phyloP scores from a whole-genome alignment of 2,329 filamentous ascomycete species.

The Xylaria sp. region DNA sequence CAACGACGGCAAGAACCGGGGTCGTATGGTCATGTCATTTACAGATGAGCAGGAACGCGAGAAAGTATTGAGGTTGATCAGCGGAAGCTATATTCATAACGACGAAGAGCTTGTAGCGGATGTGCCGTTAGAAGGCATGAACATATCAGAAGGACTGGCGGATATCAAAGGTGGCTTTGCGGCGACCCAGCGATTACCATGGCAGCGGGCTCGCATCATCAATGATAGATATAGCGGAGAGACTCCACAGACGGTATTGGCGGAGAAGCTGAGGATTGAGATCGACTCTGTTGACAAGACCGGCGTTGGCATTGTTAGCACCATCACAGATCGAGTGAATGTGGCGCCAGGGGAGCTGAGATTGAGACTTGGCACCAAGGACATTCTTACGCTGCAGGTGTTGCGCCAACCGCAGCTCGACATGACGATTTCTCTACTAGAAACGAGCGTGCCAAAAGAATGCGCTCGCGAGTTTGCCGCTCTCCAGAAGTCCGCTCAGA shows the following conservation, averaged over 20 bases:
- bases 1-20: slow-evolving; percentile 67
- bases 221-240: slow-evolving; percentile 71
- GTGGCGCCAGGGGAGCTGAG: slow-evolving; percentile 76
- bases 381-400: slow-evolving; percentile 67
- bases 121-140: slow-evolving; percentile 68
- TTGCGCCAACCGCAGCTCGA: slow-evolving; percentile 77
- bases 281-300: slow-evolving; percentile 69
- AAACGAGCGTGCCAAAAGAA: slow-evolving; percentile 67
- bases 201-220: slow-evolving; percentile 73
- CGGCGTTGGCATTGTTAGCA: slow-evolving; percentile 55
- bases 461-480: slow-evolving; percentile 66
- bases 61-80: slow-evolving; percentile 73
- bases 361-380: slow-evolving; percentile 67
- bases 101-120: slow-evolving; percentile 76
- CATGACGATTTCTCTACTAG: slow-evolving; percentile 75
- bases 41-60: slow-evolving; percentile 72
- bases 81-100: slow-evolving; percentile 70
- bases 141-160: slow-evolving; percentile 60
- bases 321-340: slow-evolving; percentile 83
- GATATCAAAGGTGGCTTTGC: slow-evolving; percentile 56
- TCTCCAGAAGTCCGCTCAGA: slow-evolving; percentile 60
- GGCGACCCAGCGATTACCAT: slow-evolving; percentile 59
- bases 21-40: slow-evolving; percentile 80
- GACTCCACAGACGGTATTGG: slow-evolving; percentile 71
- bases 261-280: slow-evolving; percentile 76